A percentile compares a stretch with the other conserved stretches of the same genome.
These are phyloP conservation scores for Artemisia annua DNA, from an alignment of 129 eudicot species.

Conservation along the genomic window DNA sequence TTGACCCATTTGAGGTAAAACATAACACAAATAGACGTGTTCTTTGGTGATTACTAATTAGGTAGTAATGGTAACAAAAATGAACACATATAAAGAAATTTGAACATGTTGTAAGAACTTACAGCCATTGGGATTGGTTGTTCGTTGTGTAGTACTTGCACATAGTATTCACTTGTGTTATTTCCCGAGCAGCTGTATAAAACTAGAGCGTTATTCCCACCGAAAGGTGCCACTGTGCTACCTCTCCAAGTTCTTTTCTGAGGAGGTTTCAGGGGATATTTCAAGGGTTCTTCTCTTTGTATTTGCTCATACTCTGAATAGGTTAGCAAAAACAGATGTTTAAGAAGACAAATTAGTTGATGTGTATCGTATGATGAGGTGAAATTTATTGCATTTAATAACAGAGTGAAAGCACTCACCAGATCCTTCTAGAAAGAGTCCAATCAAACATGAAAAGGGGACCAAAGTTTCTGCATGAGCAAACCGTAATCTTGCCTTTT, in stretches of 20 bases:
- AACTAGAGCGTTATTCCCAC: slow-evolving; percentile 83
- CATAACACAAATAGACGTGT: too few species aligned
- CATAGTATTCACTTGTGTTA: slow-evolving; percentile 59
- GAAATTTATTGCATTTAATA: background rate
- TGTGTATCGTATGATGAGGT: too few species aligned
- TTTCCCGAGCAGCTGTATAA: slow-evolving; percentile 68
- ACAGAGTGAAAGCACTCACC: slow-evolving; percentile 46
- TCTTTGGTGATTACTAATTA: too few species aligned
- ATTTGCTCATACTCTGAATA: slow-evolving; percentile 73
- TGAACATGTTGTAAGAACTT: slow-evolving; percentile 33
- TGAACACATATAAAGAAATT: background rate
- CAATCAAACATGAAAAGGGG: slow-evolving; percentile 95
- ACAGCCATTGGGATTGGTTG: slow-evolving; percentile 80
- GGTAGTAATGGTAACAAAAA: background rate
- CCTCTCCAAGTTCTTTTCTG: slow-evolving; percentile 82
- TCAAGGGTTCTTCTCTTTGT: slow-evolving; percentile 69
- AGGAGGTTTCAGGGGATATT: slow-evolving; percentile 85
- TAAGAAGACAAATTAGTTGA: background rate
- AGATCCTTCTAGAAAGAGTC: slow-evolving; percentile 85
- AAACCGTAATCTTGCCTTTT: slow-evolving; percentile 80
- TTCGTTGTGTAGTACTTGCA: slow-evolving; percentile 89
- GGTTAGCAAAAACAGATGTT: slow-evolving; percentile 7
- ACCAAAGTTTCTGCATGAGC: slow-evolving; percentile 98
- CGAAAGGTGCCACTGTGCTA: slow-evolving; percentile 84
- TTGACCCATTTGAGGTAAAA: too few species aligned